Base-by-base conservation (phyloP, 495 filamentous ascomycete species). In the Penicillium macrosclerotiorum region DNA sequence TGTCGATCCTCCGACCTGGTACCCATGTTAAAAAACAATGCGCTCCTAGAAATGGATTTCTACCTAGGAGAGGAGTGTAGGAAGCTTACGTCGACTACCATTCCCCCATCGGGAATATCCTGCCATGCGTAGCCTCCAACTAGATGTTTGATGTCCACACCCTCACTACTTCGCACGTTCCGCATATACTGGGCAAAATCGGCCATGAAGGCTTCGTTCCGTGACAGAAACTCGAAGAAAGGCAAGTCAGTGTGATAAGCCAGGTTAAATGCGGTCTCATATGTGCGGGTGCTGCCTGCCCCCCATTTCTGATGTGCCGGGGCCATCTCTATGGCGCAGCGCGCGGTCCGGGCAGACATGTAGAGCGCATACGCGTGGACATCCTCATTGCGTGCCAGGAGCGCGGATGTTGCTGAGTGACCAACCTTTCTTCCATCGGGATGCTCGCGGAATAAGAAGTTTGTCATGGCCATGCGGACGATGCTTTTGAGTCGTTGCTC, bases 391-490 rank as follows among this genome's bases (percentile, higher is more conserved):
- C 6, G 47, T 4, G 37, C 37, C 2, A 71, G 43, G 4, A 54
- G 16, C 1, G 58, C 53, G 3, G 67, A 71, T 6, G 37, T 62
- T 9, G 59, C 57, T 4, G 43, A 51, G 37, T 71, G 68, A 11
- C 50, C 46, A 13, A 70, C 23, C 5, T 45, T 9, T 2, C 47
- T 36, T n/a, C 48, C 39, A n/a, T n/a, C n/a, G 7, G 19, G n/a
- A 2, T 48, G 40, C 38, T 68, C 64, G 18, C 25, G 12, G 33
- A 72, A 60, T 8, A 71, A 18, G 8, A 36, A 36, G 31, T 24
- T 59, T 1, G 62, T 65, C 55, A 71, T 68, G 7, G 57, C 65
- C 67, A 71, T 71, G 6, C 67, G 62, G 1, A 41, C 31, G 3
- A 71, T 45, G 30, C 35, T 58, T 25, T 60, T 60, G 12, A 71